Conservation (phyloP, 1,284 basidiomycete species). For the Fomitopsis palustris region DNA sequence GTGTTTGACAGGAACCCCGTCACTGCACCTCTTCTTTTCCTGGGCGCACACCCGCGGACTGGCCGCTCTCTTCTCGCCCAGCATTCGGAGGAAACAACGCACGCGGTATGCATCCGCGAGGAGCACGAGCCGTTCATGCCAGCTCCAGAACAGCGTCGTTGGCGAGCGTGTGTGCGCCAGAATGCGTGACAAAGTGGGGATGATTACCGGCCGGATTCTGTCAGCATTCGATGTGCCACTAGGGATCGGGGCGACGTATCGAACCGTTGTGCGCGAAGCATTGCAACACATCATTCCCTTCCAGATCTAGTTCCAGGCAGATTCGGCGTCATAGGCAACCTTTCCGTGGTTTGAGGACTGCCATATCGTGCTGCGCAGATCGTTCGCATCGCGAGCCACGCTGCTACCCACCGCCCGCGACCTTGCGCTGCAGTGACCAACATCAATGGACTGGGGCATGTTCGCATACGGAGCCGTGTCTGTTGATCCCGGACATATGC, state of each 20-base stretch:
- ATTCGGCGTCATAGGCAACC: not conserved
- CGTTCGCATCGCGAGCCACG: not conserved
- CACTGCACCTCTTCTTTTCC: not conserved
- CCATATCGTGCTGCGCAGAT: not conserved
- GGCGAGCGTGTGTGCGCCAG: not conserved
- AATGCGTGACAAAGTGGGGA: not conserved
- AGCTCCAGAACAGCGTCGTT: not conserved
- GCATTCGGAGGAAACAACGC: too few species aligned
- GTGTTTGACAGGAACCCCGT: not conserved
- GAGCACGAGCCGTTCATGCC: too few species aligned
- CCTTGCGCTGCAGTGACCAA: not conserved
- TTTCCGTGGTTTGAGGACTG: not conserved
- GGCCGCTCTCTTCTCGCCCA: not conserved
- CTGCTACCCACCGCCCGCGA: not conserved
- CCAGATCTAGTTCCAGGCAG: not conserved
- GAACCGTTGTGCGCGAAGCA: not conserved
- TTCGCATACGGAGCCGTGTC: too few species aligned
- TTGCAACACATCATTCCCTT: not conserved
- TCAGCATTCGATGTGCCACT: not conserved
- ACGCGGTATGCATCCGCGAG: too few species aligned
- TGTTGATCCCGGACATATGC: not conserved
- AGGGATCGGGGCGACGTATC: not conserved
- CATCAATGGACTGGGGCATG: too few species aligned
- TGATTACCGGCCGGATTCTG: not conserved
- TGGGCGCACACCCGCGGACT: not conserved